These are phyloP conservation scores for Leucocoprinus birnbaumii DNA, from an alignment of 768 basidiomycete genomes.

Conservation along the genomic window DNA sequence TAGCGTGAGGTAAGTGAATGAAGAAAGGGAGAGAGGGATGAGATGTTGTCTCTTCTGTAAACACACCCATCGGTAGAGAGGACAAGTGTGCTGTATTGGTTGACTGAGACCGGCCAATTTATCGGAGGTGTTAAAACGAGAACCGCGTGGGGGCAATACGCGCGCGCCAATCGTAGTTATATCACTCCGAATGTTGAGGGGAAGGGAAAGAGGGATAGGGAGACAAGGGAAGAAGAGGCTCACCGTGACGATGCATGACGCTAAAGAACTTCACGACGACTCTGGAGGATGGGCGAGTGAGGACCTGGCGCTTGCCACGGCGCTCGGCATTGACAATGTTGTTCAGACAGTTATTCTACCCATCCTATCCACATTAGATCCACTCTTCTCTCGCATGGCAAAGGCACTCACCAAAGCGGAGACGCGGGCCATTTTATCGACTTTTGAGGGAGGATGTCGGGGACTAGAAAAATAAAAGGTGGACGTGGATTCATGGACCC, in stretches of 20 bases:
- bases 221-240: slow-evolving; percentile 30
- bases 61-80: slow-evolving; percentile 39
- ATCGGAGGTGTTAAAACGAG: slow-evolving; percentile 86
- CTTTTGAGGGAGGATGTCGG: slow-evolving; percentile 2
- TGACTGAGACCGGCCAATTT: slow-evolving; percentile 55
- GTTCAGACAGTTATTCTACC: slow-evolving; percentile 65
- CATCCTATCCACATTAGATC: neutral
- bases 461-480: slow-evolving; percentile 24
- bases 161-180: slow-evolving; percentile 83
- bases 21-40: neutral
- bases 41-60: slow-evolving; percentile 56
- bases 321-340: slow-evolving; percentile 99
- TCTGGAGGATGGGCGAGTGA: slow-evolving; percentile 95
- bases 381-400: neutral
- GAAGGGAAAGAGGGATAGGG: neutral
- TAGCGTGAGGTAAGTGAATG: neutral
- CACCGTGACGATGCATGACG: slow-evolving; percentile 99
- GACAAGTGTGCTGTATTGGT: slow-evolving; percentile 56
- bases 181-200: slow-evolving; percentile 50
- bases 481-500: slow-evolving; percentile 34
- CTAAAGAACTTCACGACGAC: slow-evolving; percentile 97
- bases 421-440: slow-evolving; percentile 72
- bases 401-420: slow-evolving; percentile 73
- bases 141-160: slow-evolving; percentile 47
- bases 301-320: slow-evolving; percentile 98